phyloP scores from a whole-genome alignment of 257 asterid species.

The Ehretia macrophylla region DNA sequence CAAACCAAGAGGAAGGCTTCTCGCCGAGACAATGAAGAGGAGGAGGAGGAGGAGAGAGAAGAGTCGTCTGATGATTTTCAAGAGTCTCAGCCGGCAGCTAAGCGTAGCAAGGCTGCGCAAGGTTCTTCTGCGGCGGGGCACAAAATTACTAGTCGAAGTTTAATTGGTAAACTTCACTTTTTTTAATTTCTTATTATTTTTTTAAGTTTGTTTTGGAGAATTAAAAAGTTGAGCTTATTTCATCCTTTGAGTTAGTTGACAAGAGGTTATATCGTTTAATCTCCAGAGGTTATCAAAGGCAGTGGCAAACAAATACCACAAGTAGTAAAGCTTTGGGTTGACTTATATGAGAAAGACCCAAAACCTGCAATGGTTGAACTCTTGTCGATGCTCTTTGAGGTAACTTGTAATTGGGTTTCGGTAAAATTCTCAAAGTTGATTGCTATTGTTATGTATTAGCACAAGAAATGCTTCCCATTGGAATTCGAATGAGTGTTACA shows the following conservation, averaged over 20 bases:
- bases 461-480: not conserved
- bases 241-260: slow-evolving; percentile 4
- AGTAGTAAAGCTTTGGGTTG: slow-evolving; percentile 84
- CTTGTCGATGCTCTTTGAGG: slow-evolving; percentile 83
- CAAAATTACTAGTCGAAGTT: slow-evolving; percentile 36
- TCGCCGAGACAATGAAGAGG: slow-evolving; percentile 31
- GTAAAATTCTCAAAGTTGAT: not conserved
- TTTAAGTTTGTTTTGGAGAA: not conserved
- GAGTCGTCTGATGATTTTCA: slow-evolving; percentile 77
- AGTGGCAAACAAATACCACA: slow-evolving; percentile 71
- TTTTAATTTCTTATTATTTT: not conserved
- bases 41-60: slow-evolving; percentile 68
- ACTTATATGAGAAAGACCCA: slow-evolving; percentile 66
- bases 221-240: not conserved
- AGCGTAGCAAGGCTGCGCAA: slow-evolving; percentile 53
- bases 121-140: slow-evolving; percentile 48
- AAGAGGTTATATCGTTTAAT: slow-evolving; percentile 11
- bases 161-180: slow-evolving; percentile 51
- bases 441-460: not conserved
- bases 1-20: slow-evolving; percentile 20
- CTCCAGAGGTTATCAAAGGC: slow-evolving; percentile 74
- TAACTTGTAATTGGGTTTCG: slow-evolving; percentile 24
- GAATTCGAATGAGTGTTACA: not conserved
- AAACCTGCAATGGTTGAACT: slow-evolving; percentile 72
- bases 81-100: slow-evolving; percentile 54